These are phyloP conservation scores for Dictyostelium capitatum DNA, from an alignment of 78 protist species.

Conservation along the genomic window DNA sequence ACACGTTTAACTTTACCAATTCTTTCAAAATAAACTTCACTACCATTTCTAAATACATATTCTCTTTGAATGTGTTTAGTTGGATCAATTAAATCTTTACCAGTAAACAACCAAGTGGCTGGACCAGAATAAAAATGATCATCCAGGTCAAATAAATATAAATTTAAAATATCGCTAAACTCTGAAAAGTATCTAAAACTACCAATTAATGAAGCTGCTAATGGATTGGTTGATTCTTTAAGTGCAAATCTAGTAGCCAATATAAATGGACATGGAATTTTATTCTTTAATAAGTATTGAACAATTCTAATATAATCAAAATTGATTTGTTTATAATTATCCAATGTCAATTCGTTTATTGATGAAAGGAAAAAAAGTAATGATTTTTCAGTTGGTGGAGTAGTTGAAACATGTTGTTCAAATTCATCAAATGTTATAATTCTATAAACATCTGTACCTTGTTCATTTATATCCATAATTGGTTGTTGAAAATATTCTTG, in stretches of 20 bases:
- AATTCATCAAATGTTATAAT: background rate
- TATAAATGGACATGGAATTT: background rate
- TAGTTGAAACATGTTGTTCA: background rate
- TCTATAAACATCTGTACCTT: background rate
- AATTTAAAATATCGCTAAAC: background rate
- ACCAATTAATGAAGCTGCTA: background rate
- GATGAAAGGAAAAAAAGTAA: background rate
- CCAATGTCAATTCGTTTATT: background rate
- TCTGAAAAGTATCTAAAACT: slow-evolving; percentile 10
- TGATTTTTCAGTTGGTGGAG: background rate
- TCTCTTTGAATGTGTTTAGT: background rate
- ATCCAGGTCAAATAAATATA: slow-evolving; percentile 16
- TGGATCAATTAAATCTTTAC: background rate
- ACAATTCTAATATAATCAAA: background rate
- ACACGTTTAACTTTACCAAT: background rate
- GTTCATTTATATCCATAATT: background rate
- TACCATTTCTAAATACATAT: background rate
- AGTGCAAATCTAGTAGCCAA: background rate
- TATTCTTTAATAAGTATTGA: background rate
- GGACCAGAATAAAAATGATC: background rate
- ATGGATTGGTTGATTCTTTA: background rate
- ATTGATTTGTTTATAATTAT: background rate
- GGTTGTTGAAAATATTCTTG: too few relatives aligned
- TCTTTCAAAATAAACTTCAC: slow-evolving; percentile 2
- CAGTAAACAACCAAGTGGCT: too few relatives aligned